These are phyloP conservation scores for Blumeriella jaapii DNA, from an alignment of 2,329 filamentous ascomycete genomes.

Conservation along the genomic window DNA sequence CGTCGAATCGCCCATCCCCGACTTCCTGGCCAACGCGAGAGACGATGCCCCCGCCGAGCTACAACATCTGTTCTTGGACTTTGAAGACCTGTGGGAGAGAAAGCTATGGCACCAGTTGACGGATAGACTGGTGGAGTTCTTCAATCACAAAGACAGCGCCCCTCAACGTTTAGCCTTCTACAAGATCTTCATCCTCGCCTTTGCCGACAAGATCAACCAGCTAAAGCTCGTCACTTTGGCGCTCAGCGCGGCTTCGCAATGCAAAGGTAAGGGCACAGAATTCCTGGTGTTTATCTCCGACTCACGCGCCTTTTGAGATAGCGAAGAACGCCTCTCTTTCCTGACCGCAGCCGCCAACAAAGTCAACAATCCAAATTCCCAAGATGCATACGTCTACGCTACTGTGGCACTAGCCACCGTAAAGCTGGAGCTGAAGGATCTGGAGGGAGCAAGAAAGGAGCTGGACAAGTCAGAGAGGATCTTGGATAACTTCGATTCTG, in stretches of 20 bases:
- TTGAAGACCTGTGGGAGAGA: constrained; percentile 96
- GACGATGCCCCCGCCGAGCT: constrained; percentile 79
- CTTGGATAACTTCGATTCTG: constrained; percentile 83
- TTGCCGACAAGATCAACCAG: constrained; percentile 98
- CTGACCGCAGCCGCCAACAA: constrained; percentile 72
- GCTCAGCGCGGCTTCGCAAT: constrained; percentile 76
- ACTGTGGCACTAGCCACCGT: constrained; percentile 81
- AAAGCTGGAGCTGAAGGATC: constrained; percentile 68
- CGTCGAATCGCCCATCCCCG: constrained; percentile 66
- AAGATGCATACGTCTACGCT: constrained; percentile 93
- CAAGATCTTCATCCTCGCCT: constrained; percentile 89
- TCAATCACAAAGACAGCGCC: constrained; percentile 69
- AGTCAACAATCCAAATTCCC: constrained; percentile 83
- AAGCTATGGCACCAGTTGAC: constrained; percentile 99
- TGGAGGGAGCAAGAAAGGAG: constrained; percentile 75
- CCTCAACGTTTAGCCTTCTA: constrained; percentile 81
- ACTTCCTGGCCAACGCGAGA: constrained; percentile 85
- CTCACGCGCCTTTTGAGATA: constrained; percentile 47
- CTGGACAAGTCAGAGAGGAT: constrained; percentile 80
- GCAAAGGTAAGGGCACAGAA: constrained; percentile 45
- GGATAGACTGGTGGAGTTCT: constrained; percentile 77
- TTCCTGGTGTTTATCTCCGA: constrained; percentile 2
- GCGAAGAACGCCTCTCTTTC: constrained; percentile 76
- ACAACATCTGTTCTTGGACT: constrained; percentile 76
- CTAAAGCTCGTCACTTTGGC: constrained; percentile 90